Base-by-base conservation (phyloP, 164 flowering plant genomes). In the Aristolochia contorta region DNA sequence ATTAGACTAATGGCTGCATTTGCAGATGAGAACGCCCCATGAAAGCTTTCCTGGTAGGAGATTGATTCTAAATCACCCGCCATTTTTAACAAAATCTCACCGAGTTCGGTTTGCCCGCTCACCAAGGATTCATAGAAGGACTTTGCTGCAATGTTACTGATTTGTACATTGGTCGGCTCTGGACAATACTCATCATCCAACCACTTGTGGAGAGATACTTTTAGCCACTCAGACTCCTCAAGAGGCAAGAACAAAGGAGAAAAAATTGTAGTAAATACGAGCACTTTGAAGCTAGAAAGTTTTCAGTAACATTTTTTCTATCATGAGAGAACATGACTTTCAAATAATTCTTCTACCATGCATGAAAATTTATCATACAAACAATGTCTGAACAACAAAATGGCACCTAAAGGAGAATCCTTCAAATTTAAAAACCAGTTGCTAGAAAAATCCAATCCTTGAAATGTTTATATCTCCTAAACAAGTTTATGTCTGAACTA, bases 181-280 rank as follows among this genome's bases (percentile, higher is more conserved):
- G 93, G 94, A 69, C 96, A 89, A 73, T 93, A 93, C 74, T 93
- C 96, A 41, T 93, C 94, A 50, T 93, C 98, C 76, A 93, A 74
- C 98, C 98, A 93, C 67, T 89, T 89, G 58, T 84, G 91, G 52
- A 93, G 82, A 9, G 82, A 72, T n/a, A 72, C 75, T 71, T 84
- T 81, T 1, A 93, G 86, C 98, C 98, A 93, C 68, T 87, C 94
- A 0, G 98, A 82, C 76, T 92, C 98, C 98, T 89, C 79, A 63
- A 68, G 19, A 58, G 12, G 18, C 60, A 48, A 27, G 2, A 27
- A 27, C 3, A 27, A 2, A 18, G 47, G 60, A 65, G 30, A 55
- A 45, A 14, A 33, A 12, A 43, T 41, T 14, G 16, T 24, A 33
- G 16, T 33, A 18, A 57, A 27, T 33, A 46, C 8, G 4, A 24